These are phyloP conservation scores for Phialocephala sp. DNA, from an alignment of 2,329 filamentous ascomycete genomes.

Conservation along the genomic window DNA sequence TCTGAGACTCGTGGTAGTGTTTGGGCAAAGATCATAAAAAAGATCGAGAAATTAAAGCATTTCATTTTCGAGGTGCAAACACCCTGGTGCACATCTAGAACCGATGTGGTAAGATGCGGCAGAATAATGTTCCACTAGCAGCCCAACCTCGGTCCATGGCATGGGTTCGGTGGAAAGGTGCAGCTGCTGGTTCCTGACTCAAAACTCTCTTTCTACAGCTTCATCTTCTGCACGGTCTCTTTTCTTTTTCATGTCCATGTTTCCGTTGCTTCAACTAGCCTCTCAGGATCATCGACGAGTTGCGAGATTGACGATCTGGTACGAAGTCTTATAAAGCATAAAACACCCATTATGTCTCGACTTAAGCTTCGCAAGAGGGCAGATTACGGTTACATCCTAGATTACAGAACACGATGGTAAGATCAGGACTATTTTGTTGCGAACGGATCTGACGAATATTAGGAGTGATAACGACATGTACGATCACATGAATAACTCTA, in stretches of 20 bases:
- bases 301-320: neutral
- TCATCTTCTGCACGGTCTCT: neutral
- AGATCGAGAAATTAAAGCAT: neutral
- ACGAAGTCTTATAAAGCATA: neutral
- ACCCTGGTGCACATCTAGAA: neutral
- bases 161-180: neutral
- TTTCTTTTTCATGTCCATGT: neutral
- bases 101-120: neutral
- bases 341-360: constrained; percentile 37
- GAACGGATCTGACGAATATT: constrained; percentile 15
- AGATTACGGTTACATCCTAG: constrained; percentile 80
- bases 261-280: neutral
- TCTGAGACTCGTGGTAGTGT: neutral
- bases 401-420: constrained; percentile 88
- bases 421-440: constrained; percentile 18
- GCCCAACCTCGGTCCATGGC: neutral
- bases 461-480: constrained; percentile 96
- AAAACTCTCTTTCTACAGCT: neutral
- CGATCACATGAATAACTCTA: constrained; percentile 88
- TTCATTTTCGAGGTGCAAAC: neutral
- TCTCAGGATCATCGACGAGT: neutral
- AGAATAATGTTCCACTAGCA: neutral
- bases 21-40: neutral
- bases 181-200: neutral
- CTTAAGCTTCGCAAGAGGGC: constrained; percentile 67